phyloP scores from a whole-genome alignment of 2,329 filamentous ascomycete species.

The Nothophoma quercina region DNA sequence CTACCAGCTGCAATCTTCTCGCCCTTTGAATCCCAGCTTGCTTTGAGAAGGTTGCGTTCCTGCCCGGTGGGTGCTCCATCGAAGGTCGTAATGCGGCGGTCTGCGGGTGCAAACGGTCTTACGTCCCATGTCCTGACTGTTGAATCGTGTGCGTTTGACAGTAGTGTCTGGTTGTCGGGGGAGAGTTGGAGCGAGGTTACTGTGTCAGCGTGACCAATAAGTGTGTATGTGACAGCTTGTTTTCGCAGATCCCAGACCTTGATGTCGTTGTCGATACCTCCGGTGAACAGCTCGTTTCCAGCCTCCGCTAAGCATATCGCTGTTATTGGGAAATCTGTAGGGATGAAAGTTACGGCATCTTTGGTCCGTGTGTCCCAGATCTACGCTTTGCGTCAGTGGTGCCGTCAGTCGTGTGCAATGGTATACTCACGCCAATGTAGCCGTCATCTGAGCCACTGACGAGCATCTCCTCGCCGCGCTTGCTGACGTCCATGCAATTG shows the following conservation, averaged over 20 bases:
- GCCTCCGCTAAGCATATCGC: conserved; percentile 91
- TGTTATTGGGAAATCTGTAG: conserved; percentile 91
- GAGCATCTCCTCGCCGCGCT: conserved; percentile 87
- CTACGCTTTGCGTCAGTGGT: conserved; percentile 35
- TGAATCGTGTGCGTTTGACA: conserved; percentile 93
- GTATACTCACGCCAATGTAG: conserved; percentile 70
- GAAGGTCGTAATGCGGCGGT: conserved; percentile 85
- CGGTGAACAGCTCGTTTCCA: conserved; percentile 93
- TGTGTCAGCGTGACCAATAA: conserved; percentile 90
- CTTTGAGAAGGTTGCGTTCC: conserved; percentile 90
- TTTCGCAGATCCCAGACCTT: conserved; percentile 97
- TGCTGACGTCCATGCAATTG: conserved; percentile 88
- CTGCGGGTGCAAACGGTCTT: conserved; percentile 87
- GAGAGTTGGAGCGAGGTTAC: conserved; percentile 91
- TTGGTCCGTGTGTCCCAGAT: conserved; percentile 97
- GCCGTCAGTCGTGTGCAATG: background rate
- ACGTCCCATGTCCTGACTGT: conserved; percentile 97
- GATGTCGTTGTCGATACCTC: conserved; percentile 96
- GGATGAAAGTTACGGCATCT: conserved; percentile 83
- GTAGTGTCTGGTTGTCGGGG: conserved; percentile 86
- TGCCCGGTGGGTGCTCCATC: conserved; percentile 88
- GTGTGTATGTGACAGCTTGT: conserved; percentile 84
- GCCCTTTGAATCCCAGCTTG: conserved; percentile 87
- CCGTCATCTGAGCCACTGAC: conserved; percentile 94
- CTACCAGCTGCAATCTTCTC: conserved; percentile 89